phyloP scores from a whole-genome alignment of 2,329 filamentous ascomycete genomes.

The Pyrenophora graminea region DNA sequence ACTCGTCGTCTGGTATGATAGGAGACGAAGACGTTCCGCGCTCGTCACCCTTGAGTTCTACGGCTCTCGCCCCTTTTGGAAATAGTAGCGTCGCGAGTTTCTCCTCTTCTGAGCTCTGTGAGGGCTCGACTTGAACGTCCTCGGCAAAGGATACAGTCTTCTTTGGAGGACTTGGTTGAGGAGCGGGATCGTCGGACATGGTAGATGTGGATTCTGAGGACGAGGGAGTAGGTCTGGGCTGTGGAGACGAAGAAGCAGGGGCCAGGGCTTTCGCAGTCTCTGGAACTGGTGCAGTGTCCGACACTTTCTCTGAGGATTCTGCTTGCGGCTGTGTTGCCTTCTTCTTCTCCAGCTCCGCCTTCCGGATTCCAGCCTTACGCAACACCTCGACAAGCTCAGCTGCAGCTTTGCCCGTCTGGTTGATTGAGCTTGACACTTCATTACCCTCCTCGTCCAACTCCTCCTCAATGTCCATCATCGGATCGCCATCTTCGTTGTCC shows the following conservation, averaged over 20 bases:
- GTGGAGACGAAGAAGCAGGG: not conserved
- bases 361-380: constrained; percentile 71
- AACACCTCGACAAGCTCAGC: constrained; percentile 72
- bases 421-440: constrained; percentile 63
- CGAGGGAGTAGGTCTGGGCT: not conserved
- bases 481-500: constrained; percentile 70
- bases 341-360: constrained; percentile 33
- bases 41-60: constrained; percentile 51
- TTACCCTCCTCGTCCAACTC: constrained; percentile 90
- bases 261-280: not conserved
- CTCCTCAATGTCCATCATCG: constrained; percentile 89
- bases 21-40: constrained; percentile 48
- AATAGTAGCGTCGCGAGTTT: constrained; percentile 36
- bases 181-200: not conserved
- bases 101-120: constrained; percentile 25
- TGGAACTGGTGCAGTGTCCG: constrained; percentile 1
- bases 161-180: constrained; percentile 34
- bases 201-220: not conserved
- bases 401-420: constrained; percentile 66
- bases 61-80: constrained; percentile 43
- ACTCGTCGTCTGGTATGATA: constrained; percentile 74
- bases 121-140: constrained; percentile 55
- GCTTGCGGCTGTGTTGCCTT: constrained; percentile 6
- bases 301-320: not conserved
- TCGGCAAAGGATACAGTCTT: constrained; percentile 68